phyloP scores from a whole-genome alignment of 1,139 yeast genomes.

The Trichomonascaceae sp. region DNA sequence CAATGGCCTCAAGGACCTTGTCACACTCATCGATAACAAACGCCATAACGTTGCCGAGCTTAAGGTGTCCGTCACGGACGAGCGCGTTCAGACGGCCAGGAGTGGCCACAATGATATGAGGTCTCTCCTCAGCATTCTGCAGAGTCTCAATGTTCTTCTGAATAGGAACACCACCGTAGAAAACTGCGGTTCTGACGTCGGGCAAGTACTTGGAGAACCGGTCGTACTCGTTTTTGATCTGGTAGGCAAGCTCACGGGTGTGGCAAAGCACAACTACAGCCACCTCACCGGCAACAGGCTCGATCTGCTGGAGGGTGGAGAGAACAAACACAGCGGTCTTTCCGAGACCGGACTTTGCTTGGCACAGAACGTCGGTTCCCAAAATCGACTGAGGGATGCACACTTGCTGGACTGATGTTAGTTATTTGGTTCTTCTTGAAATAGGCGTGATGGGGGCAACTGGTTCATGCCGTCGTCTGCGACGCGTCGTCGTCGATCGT shows the following conservation, averaged over 20 bases:
- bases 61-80: constrained; percentile 79
- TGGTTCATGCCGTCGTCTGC: too few species aligned
- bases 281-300: constrained; percentile 95
- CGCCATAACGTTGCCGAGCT: constrained; percentile 81
- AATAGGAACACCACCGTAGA: constrained; percentile 92
- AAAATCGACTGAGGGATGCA: constrained; percentile 97
- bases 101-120: constrained; percentile 94
- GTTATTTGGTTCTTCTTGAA: too few species aligned
- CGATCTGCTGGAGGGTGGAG: constrained; percentile 92
- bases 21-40: constrained; percentile 98
- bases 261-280: constrained; percentile 92
- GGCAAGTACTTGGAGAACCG: constrained; percentile 98
- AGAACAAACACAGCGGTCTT: constrained; percentile 96
- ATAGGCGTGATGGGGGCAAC: too few species aligned
- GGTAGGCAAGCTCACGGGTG: constrained; percentile 97
- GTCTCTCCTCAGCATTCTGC: constrained; percentile 88
- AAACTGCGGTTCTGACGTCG: constrained; percentile 91
- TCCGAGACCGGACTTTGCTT: constrained; percentile 99
- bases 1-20: constrained; percentile 75
- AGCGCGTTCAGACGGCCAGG: constrained; percentile 96
- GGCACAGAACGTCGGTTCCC: constrained; percentile 96
- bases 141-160: constrained; percentile 76
- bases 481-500: too few species aligned
- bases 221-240: constrained; percentile 92
- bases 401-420: constrained; percentile 74